Base-by-base conservation (phyloP, 306 rosid species). In the Quillaja saponaria region DNA sequence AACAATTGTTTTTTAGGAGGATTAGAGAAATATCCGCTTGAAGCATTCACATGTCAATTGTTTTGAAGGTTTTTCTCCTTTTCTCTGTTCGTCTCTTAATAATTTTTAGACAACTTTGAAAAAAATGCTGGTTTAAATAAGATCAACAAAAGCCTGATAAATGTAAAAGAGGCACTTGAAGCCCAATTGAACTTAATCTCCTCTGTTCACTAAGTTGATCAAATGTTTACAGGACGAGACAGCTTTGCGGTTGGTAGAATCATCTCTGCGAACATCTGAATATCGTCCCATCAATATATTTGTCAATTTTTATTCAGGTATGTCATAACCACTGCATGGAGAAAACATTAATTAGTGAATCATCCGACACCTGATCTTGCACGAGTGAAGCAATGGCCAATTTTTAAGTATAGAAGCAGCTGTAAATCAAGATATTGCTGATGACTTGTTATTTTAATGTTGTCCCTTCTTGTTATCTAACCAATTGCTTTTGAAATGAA, bases 291-390 rank as follows among this genome's bases (percentile, higher is more conserved):
- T 88, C 81, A 88, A 79, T 71, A 50, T 91, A 69, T 88, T 84
- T 25, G 84, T 91, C 58, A 82, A 86, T 65, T 91, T 80, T 72
- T 91, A 88, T 74, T 88, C 98, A 77, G 96, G 98, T 88, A 75
- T 47, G 37, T 69, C 25, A n/a, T n/a, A n/a, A n/a, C n/a, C n/a
- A n/a, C n/a, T n/a, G n/a, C n/a, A n/a, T n/a, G n/a, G n/a, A 15
- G 37, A 33, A 41, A 34, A 17, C 17, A 47, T 53, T 33, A 17
- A 40, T 17, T 14, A 37, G 28, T 67, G 9, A 34, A 42, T 64
- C 60, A 11, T 40, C 38, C 33, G 25, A 42, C n/a, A n/a, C 48
- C 12, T 51, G 61, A 8, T 13, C 31, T 66, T 39, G 25, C 37
- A 10, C 11, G 6, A 34, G 7, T 38, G 8, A 56, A 42, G 49